Evolutionary conservation across 495 filamentous ascomycete genomes (phyloP), one percentile per base, ranked within the genome.

Genomic region (Neurospora sp.): DNA sequence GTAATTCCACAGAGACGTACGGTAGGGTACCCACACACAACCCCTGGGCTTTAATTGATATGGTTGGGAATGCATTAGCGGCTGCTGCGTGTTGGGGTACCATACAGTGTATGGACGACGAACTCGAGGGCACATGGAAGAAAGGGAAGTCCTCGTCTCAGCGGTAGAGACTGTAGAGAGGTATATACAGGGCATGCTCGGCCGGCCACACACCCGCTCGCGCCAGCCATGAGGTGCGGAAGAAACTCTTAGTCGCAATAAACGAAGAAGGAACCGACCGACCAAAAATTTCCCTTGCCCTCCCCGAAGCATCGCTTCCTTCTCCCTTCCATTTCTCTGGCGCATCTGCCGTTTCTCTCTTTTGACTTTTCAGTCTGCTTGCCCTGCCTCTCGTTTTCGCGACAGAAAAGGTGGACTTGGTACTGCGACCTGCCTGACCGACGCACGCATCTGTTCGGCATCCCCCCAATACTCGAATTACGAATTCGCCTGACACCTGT

Each of bases 41-140:
- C 37, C 37, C 6, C 21, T 72, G 45, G 62, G 39, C 38, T 42
- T 72, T 71, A 70, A 75, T 75, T 71, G 74, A 72, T 70, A 72
- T 70, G 69, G 72, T 74, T 54, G 78, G 70, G 73, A 77, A 72
- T 74, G 74, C 75, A 77, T 73, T 77, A 79, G 78, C 72, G 72
- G 73, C 72, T 74, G 72, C 75, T 75, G 73, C 75, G 72, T 54
- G 74, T 72, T 78, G 73, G 71, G 48, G 11, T 28, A 59, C 48
- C 45, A 28, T 59, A 59, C 45, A 54, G 11, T 54, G 45, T 54
- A 54, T 24, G 45, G 45, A 54, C 45, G 45, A 48, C 45, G 45
- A 54, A 24, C 21, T 54, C 11, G 45, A 48, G 45, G 45, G 45
- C 10, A 54, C n/a, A 54, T 54, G 45, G 42, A 40, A 40, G 39